phyloP scores from a whole-genome alignment of 2,329 filamentous ascomycete genomes.

The Paecilomyces sp. region DNA sequence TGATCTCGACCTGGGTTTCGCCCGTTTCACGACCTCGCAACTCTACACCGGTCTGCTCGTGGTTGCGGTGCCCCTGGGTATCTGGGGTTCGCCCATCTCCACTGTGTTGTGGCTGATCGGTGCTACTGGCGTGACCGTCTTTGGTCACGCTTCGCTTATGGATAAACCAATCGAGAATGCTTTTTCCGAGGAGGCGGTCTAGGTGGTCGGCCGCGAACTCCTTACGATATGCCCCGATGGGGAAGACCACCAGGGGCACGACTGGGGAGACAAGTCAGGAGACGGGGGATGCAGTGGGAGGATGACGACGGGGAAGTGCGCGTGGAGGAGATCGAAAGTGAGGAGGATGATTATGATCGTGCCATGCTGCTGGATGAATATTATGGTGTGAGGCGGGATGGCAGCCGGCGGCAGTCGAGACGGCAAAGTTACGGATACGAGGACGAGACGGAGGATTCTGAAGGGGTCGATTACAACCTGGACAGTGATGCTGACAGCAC shows the following conservation, averaged over 20 bases:
- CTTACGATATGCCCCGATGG: conserved; percentile 82
- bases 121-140: conserved; percentile 84
- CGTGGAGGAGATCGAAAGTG: conserved; percentile 33
- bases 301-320: conserved; percentile 36
- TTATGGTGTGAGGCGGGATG: conserved; percentile 20
- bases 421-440: conserved; percentile 30
- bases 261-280: conserved; percentile 54
- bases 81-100: conserved; percentile 76
- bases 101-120: conserved; percentile 94
- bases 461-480: conserved; percentile 45
- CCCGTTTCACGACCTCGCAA: conserved; percentile 81
- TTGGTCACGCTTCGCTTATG: conserved; percentile 92
- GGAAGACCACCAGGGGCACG: conserved; percentile 98
- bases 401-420: conserved; percentile 29
- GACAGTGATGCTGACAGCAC: conserved; percentile 45
- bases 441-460: conserved; percentile 35
- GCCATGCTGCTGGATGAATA: conserved; percentile 16
- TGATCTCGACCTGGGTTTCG: conserved; percentile 78
- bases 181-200: conserved; percentile 99
- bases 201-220: conserved; percentile 99
- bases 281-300: conserved; percentile 47
- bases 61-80: conserved; percentile 73
- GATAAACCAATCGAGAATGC: conserved; percentile 99
- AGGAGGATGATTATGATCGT: conserved; percentile 38
- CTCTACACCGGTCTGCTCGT: conserved; percentile 84